Base-by-base conservation (phyloP, 495 filamentous ascomycete genomes). In the Penicillium chermesinum region DNA sequence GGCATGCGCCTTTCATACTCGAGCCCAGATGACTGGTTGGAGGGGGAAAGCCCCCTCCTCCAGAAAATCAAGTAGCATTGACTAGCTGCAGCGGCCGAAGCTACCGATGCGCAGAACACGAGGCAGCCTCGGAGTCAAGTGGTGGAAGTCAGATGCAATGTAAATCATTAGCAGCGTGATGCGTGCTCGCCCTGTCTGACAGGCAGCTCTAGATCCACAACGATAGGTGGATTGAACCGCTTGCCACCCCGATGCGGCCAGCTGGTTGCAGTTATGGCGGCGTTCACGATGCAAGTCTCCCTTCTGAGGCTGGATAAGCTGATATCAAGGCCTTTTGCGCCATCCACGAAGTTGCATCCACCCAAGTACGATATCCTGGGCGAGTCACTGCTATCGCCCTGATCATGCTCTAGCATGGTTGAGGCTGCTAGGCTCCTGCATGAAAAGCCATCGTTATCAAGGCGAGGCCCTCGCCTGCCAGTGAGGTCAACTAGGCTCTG, bases 241-340 rank as follows among this genome's bases (percentile, higher is more conserved):
- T 83, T 85, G 22, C 71, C 72, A 13, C 72, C 75, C 1, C 54
- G 59, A 50, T 85, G 81, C 35, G 84, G 83, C 70, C 80, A 86
- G 55, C 76, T 84, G 2, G 71, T 80, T 8, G 80, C 77, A 72
- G 85, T 73, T 50, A 90, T 83, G 14, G 86, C 80, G 25, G 85
- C 84, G 66, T 91, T 91, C 54, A 90, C 75, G 42, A 93, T 67
- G 58, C 83, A 88, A 7, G 86, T 90, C 67, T 91, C 88, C 46
- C 64, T 74, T 54, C 84, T 74, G 30, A 72, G 73, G 14, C 10
- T 30, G 25, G 4, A 10, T 4, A 30, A 30, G 25, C 25, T 30
- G 25, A 10, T 30, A 30, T 10, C 25, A 10, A 10, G 25, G 25
- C 25, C 25, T 5, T 30, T 4, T 4, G 25, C 4, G 25, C 5